Percentiles rank a stretch among this genome's conserved stretches.
Conservation (phyloP, 148 eudicot species). For the Limonium bicolor region DNA sequence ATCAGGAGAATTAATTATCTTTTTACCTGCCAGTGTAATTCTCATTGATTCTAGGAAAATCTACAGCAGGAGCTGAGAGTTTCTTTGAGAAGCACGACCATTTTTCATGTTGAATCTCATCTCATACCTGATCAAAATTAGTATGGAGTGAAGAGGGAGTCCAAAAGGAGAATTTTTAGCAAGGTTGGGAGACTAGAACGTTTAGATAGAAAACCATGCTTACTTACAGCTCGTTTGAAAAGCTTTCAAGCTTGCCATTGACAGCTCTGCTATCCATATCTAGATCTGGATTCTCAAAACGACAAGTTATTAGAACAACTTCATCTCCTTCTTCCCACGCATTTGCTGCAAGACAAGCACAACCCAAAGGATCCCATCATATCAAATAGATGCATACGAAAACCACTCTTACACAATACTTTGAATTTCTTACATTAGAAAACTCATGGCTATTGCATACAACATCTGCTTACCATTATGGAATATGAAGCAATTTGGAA, state of each 20-base stretch:
- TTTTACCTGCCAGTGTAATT: constrained; percentile 84
- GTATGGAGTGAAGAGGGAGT: too few species aligned
- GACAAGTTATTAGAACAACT: constrained; percentile 70
- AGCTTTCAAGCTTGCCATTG: constrained; percentile 48
- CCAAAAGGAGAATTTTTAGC: too few species aligned
- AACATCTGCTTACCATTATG: constrained; percentile 58
- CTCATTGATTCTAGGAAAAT: constrained; percentile 88
- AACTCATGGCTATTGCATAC: too few species aligned
- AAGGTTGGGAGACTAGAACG: too few species aligned
- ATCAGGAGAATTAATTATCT: background rate
- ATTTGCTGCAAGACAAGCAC: constrained; percentile 2
- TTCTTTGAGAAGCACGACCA: constrained; percentile 66
- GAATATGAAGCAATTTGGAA: constrained; percentile 95
- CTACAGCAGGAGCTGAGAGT: constrained; percentile 77
- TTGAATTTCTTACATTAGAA: too few species aligned
- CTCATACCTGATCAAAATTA: constrained; percentile 67
- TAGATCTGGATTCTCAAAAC: constrained; percentile 70
- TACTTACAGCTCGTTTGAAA: constrained; percentile 64
- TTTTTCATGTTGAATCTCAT: constrained; percentile 91
- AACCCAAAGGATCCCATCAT: background rate
- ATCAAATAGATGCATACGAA: background rate
- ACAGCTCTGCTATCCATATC: constrained; percentile 52
- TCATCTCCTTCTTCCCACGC: constrained; percentile 96
- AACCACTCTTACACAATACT: too few species aligned
- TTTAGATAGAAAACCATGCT: background rate